These are phyloP conservation scores for Platanus orientalis DNA, from an alignment of 164 flowering plant genomes.

Conservation along the genomic window DNA sequence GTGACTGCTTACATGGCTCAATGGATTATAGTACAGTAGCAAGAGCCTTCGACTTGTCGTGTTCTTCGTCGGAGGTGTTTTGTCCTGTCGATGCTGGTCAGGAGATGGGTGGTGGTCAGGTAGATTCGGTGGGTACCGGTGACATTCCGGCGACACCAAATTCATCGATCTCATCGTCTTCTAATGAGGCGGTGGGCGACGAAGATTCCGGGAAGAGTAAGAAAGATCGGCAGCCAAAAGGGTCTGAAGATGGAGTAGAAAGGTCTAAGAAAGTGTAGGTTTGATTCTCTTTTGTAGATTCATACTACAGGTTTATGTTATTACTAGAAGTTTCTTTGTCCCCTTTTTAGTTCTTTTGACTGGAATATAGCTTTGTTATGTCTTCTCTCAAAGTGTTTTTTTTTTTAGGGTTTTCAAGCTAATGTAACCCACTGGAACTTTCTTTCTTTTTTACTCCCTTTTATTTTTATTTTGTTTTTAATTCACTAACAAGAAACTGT, in stretches of 20 bases:
- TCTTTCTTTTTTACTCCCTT: not conserved
- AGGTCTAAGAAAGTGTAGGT: conserved; percentile 51
- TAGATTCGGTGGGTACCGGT: conserved; percentile 8
- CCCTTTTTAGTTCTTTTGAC: not conserved
- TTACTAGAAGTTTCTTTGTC: no score
- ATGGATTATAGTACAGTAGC: conserved; percentile 29
- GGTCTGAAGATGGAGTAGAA: conserved; percentile 37
- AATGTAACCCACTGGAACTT: not conserved
- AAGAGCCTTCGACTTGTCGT: conserved; percentile 39
- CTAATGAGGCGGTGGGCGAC: conserved; percentile 45
- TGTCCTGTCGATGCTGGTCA: conserved; percentile 21
- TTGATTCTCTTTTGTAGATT: conserved; percentile 4
- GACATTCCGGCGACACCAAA: no score
- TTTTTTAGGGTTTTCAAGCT: not conserved
- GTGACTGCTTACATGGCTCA: conserved; percentile 40
- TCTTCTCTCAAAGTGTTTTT: not conserved
- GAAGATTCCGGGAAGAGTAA: conserved; percentile 36
- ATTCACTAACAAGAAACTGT: not conserved
- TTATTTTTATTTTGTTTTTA: not conserved
- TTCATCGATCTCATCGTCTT: conserved; percentile 57
- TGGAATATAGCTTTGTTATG: no score
- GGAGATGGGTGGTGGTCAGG: conserved; percentile 13
- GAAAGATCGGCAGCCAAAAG: conserved; percentile 28
- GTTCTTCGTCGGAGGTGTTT: conserved; percentile 41
- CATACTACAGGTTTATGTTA: no score